Conservation (phyloP, 2,329 filamentous ascomycete species). For the Xylariaceae sp. region DNA sequence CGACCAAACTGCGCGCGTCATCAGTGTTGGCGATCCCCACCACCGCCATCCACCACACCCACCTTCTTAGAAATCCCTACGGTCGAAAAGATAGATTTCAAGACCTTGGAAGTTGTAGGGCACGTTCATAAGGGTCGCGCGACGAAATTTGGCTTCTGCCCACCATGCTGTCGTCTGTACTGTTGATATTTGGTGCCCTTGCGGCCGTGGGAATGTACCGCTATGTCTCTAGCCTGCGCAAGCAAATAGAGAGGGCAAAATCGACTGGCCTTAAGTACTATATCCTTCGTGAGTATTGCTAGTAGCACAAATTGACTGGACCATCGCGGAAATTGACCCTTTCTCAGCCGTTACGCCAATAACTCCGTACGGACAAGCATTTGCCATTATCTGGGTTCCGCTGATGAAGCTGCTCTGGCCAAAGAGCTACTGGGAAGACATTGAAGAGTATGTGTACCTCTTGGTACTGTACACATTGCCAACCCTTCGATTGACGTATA, state of each 20-base stretch:
- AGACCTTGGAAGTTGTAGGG: neutral
- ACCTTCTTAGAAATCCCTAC: neutral
- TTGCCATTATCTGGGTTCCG: conserved; percentile 50
- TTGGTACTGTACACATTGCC: neutral
- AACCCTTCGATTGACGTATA: conserved; percentile 3
- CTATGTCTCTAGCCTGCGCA: conserved; percentile 32
- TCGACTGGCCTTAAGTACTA: conserved; percentile 50
- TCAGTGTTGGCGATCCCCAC: neutral
- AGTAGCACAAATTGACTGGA: conserved; percentile 4
- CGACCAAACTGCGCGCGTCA: neutral
- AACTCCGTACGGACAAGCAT: conserved; percentile 52
- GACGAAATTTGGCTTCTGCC: neutral
- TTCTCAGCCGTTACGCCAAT: conserved; percentile 46
- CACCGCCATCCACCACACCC: neutral
- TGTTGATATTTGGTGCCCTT: conserved; percentile 31
- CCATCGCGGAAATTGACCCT: neutral
- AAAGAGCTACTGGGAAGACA: conserved; percentile 50
- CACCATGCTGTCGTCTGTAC: conserved; percentile 36
- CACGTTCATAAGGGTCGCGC: conserved; percentile 1
- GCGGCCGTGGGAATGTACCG: conserved; percentile 33
- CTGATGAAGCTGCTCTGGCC: conserved; percentile 52
- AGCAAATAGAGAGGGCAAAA: conserved; percentile 48
- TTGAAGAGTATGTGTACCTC: conserved; percentile 52
- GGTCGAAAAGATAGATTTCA: neutral
- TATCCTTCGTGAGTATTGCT: conserved; percentile 45